Base-by-base conservation (phyloP, 2,329 filamentous ascomycete species). In the Arachnopeziza araneosa region DNA sequence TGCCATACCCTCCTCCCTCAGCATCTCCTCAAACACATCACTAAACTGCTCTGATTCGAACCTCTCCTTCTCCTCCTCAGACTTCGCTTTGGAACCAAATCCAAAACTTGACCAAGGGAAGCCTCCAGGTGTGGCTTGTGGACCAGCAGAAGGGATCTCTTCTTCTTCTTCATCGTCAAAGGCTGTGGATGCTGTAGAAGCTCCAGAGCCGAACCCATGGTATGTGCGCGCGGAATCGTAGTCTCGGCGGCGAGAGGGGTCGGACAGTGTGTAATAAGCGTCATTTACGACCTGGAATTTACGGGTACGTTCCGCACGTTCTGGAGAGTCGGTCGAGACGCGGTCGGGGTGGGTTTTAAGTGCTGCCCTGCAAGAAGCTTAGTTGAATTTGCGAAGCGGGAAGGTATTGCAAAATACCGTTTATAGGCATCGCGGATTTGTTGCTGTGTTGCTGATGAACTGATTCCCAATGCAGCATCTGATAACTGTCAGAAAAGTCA, bases 391-490 rank as follows among this genome's bases (percentile, higher is more conserved):
- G 12, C 48, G 32, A 54, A 21, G 24, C 24, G 24, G 36, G 21
- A 52, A 23, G 26, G 30, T 26, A 55, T 17, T 54, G 8, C 44
- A 8, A 50, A 66, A 48, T 68, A 90, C 88, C 89, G 88, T 75
- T 99, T 99, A 80, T 98, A 99, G 55, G 93, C 95, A 80, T 91
- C 89, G 68, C 93, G 89, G 72, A 99, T 88, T 73, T 98, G 89
- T 70, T 92, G 86, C 61, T 87, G 84, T 0, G 86, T 89, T 36
- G 93, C 92, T 67, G 82, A 88, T 44, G 90, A 83, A 56, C 86
- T 73, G 62, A 96, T 75, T 64, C 88, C 88, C 55, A 96, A 86
- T 65, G 89, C 83, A 55, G 83, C 85, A 77, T 93, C 90, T 93
- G 56, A 44, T 5, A 44, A 44, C 17, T 7, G 36, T 44, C 36